phyloP scores from a whole-genome alignment of 2,329 filamentous ascomycete genomes.

The Orbilia brochopaga region DNA sequence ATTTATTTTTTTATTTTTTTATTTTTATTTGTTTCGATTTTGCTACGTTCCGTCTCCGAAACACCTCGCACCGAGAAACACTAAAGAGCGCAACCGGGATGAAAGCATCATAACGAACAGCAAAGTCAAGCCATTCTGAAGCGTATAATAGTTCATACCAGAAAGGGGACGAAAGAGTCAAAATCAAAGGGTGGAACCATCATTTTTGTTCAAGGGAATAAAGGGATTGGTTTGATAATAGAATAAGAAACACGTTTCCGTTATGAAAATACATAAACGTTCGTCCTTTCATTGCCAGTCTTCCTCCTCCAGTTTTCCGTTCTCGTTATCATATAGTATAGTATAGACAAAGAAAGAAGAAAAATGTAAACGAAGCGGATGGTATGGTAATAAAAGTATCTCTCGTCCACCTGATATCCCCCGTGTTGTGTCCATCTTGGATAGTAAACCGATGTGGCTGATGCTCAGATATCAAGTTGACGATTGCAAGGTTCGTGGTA shows the following conservation, averaged over 20 bases:
- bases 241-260: background rate
- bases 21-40: no score
- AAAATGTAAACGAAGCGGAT: slow-evolving; percentile 23
- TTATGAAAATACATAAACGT: slow-evolving; percentile 14
- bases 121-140: no score
- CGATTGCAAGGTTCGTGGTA: background rate
- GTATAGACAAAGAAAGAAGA: slow-evolving; percentile 29
- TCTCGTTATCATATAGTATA: slow-evolving; percentile 22
- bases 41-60: no score
- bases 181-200: background rate
- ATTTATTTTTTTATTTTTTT: no score
- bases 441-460: slow-evolving; percentile 10
- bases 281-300: slow-evolving; percentile 5
- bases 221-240: slow-evolving; percentile 14
- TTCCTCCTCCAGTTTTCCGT: slow-evolving; percentile 19
- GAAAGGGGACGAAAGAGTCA: background rate
- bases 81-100: no score
- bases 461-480: slow-evolving; percentile 11
- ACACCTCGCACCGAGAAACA: no score
- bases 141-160: background rate
- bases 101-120: no score
- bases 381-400: slow-evolving; percentile 10
- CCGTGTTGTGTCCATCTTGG: background rate
- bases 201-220: background rate
- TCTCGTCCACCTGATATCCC: slow-evolving; percentile 13